Evolutionary conservation across 257 asterid genomes (phyloP).

Genomic region (Forsythia suspensa): DNA sequence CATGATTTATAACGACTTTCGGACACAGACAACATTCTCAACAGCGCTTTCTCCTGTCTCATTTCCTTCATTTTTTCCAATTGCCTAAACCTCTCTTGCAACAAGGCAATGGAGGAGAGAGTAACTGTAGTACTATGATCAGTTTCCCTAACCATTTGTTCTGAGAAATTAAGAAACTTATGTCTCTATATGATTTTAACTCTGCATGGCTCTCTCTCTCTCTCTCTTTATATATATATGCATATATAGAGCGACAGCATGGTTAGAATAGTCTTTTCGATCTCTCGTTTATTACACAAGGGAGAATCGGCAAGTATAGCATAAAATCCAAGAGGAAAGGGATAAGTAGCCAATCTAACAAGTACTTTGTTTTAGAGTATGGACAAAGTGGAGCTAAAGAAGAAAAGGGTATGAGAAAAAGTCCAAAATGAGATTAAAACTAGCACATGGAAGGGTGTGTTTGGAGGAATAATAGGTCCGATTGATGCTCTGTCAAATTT

Average conservation of each 20-base stretch:
- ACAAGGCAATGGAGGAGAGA: constrained; percentile 45
- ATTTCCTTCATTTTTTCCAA: constrained; percentile 48
- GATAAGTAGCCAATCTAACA: constrained; percentile 49
- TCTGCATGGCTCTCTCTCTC: constrained; percentile 1
- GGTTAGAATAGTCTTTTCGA: background rate
- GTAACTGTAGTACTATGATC: constrained; percentile 7
- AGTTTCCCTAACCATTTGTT: constrained; percentile 33
- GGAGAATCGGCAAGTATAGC: constrained; percentile 46
- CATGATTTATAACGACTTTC: constrained; percentile 10
- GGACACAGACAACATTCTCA: constrained; percentile 30
- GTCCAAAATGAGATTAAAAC: constrained; percentile 48
- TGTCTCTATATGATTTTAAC: background rate
- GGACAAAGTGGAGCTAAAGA: constrained; percentile 48
- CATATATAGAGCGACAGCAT: constrained; percentile 4
- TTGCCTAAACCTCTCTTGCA: constrained; percentile 58
- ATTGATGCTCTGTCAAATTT: constrained; percentile 44
- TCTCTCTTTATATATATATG: background rate
- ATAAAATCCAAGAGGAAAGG: constrained; percentile 60
- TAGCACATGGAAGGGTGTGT: constrained; percentile 69
- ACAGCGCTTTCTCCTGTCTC: constrained; percentile 45
- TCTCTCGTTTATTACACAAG: constrained; percentile 17
- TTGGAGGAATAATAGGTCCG: constrained; percentile 66
- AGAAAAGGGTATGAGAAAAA: constrained; percentile 43
- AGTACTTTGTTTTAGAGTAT: constrained; percentile 34
- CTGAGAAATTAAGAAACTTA: background rate